Percentiles rank a stretch among this genome's conserved stretches.
These are phyloP conservation scores for Coemansia biformis DNA, from an alignment of 192 early-diverging fungal genomes.

Conservation along the genomic window DNA sequence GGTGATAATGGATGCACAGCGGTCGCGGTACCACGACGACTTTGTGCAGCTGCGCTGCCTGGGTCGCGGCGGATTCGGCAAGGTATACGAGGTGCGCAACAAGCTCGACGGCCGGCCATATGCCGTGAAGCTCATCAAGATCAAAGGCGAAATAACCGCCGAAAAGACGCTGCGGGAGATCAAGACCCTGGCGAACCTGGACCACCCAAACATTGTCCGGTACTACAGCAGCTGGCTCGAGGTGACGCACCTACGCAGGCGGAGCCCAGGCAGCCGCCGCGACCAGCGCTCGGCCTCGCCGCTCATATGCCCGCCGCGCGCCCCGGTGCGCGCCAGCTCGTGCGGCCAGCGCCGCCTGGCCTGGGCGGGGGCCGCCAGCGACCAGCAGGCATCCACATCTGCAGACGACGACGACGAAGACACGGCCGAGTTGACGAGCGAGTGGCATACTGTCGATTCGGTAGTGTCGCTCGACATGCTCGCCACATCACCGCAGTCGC, in stretches of 20 bases:
- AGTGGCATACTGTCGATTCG: too few species aligned
- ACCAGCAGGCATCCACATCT: not conserved
- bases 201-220: constrained; percentile 87
- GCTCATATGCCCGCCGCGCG: too few species aligned
- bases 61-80: constrained; percentile 91
- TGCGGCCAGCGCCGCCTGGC: not conserved
- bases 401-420: constrained; percentile 15
- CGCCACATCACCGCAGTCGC: too few species aligned
- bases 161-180: constrained; percentile 85
- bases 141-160: constrained; percentile 55
- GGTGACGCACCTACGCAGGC: constrained; percentile 41
- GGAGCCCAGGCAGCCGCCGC: not conserved
- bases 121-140: constrained; percentile 81
- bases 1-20: constrained; percentile 43
- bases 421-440: too few species aligned
- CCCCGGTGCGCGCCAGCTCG: too few species aligned
- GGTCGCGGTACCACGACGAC: constrained; percentile 71
- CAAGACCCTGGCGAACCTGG: constrained; percentile 76
- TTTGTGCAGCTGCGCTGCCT: constrained; percentile 73
- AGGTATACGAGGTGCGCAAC: constrained; percentile 76
- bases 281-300: not conserved
- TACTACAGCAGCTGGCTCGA: constrained; percentile 95
- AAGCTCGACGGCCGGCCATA: constrained; percentile 85
- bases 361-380: not conserved
- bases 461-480: too few species aligned